Evolutionary conservation across 192 early-diverging fungal genomes (phyloP), one percentile per base, ranked within the genome.

Genomic region (Diversispora epigaea): DNA sequence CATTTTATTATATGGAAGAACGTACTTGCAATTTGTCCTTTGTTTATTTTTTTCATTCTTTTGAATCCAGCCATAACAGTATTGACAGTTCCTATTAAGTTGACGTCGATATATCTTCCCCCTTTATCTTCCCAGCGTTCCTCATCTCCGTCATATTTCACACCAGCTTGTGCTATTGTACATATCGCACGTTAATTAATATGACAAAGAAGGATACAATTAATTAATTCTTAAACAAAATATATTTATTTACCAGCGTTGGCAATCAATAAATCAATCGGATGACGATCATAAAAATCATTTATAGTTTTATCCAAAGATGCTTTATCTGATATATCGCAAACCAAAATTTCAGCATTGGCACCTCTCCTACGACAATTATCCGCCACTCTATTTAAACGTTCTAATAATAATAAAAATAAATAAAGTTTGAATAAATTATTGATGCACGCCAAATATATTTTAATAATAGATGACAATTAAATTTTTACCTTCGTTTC

Each of bases 231-330:
- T 3, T 8, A 58, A 21, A 19, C 40, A 22, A 11, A 14, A 39
- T 21, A 9, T 45, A 5, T 32, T 3, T 25, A 21, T 11, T 76
- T 76, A 46, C 78, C 78, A 7, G 78, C 78, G 57, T 79, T 79
- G 25, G 78, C 75, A 41, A 79, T 57, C 22, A 79, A 50, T 12
- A 79, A 52, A 25, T 79, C 78, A 17, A 79, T 79, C 10, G 55
- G 56, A 60, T 70, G 63, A 46, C 39, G 17, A 19, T 68, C 61
- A 7, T 70, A 69, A 39, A 72, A 71, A 32, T 72, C 44, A n/a
- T 79, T 68, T 11, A 79, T 49, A 11, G 55, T 71, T 41, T 77
- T 17, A 4, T 22, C 19, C 10, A 77, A 65, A 14, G 4, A 10
- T 54, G 72, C 52, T 8, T 47, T 72, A 41, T 79, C 55, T 10